Percentiles rank a stretch among this genome's conserved stretches.
These are phyloP conservation scores for Castanea sativa DNA, from an alignment of 306 rosid genomes.

Conservation along the genomic window DNA sequence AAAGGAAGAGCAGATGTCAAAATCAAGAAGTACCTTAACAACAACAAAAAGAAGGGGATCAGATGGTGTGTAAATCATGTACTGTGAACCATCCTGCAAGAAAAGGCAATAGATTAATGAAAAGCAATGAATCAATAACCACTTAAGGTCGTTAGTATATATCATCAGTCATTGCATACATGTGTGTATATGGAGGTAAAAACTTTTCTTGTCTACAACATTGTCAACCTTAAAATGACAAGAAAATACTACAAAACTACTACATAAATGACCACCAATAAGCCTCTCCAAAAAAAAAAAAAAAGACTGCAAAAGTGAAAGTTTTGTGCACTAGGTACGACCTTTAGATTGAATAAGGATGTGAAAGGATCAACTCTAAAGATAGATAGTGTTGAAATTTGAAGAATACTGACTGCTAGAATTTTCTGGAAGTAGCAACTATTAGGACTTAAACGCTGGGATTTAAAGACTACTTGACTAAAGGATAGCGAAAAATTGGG, in stretches of 20 bases:
- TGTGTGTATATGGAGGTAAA: background rate
- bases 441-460: too few relatives aligned
- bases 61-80: constrained; percentile 87
- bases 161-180: background rate
- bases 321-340: too few relatives aligned
- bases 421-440: background rate
- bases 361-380: background rate
- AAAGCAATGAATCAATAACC: background rate
- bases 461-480: too few relatives aligned
- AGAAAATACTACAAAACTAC: background rate
- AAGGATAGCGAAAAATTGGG: too few relatives aligned
- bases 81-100: constrained; percentile 67
- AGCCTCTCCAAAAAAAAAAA: too few relatives aligned
- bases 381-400: background rate
- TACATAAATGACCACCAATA: background rate
- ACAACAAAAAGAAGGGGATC: constrained; percentile 80
- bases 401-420: background rate
- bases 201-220: background rate
- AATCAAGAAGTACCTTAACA: constrained; percentile 34
- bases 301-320: too few relatives aligned
- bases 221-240: background rate
- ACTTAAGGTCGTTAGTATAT: background rate
- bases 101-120: constrained; percentile 16
- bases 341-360: background rate
- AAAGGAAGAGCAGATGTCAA: background rate